These are phyloP conservation scores for Imleria badia DNA, from an alignment of 768 basidiomycete genomes.

Conservation along the genomic window DNA sequence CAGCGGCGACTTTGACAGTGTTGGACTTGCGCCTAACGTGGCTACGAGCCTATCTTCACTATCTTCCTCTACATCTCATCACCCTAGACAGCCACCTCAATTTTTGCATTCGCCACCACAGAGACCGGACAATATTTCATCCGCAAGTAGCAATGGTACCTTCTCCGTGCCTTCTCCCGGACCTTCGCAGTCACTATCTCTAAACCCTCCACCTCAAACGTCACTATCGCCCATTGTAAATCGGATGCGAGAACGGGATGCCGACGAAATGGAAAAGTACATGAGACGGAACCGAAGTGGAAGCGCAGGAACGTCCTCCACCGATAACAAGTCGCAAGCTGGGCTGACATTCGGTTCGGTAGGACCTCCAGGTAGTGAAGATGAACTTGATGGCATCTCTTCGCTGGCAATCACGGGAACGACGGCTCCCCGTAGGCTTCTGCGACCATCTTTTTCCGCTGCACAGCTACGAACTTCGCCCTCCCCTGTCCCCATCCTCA, in stretches of 20 bases:
- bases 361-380: conserved; percentile 53
- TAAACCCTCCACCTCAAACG: conserved; percentile 38
- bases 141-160: conserved; percentile 37
- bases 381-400: conserved; percentile 51
- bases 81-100: conserved; percentile 36
- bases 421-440: conserved; percentile 53
- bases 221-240: conserved; percentile 75
- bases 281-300: conserved; percentile 80
- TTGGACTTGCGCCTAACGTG: conserved; percentile 39
- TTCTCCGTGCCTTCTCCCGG: conserved; percentile 39
- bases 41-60: conserved; percentile 52
- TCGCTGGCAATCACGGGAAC: conserved; percentile 50
- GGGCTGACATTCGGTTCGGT: conserved; percentile 47
- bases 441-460: conserved; percentile 77
- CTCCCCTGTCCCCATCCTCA: conserved; percentile 34
- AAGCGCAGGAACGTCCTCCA: conserved; percentile 70
- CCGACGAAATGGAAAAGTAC: conserved; percentile 87
- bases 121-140: conserved; percentile 29
- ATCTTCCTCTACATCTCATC: conserved; percentile 64
- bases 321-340: conserved; percentile 65
- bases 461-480: conserved; percentile 64
- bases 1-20: conserved; percentile 60
- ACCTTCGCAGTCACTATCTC: conserved; percentile 35
- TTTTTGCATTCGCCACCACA: conserved; percentile 46
- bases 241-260: conserved; percentile 81